Conservation (phyloP, 148 eudicot species). For the Silene conica region DNA sequence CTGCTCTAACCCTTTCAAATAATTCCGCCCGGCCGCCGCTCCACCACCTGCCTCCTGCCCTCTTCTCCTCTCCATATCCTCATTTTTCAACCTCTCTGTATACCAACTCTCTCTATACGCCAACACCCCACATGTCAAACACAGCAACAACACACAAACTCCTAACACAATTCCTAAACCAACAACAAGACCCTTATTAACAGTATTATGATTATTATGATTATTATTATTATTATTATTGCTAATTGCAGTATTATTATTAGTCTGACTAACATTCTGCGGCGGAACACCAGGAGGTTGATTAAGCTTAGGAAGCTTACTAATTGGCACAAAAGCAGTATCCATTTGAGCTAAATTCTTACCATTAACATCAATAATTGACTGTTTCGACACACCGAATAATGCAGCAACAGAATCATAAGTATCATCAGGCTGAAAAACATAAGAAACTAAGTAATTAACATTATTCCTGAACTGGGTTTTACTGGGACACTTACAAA, state of each 20-base stretch:
- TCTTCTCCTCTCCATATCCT: slow-evolving; percentile 2
- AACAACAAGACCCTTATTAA: slow-evolving; percentile 31
- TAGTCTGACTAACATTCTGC: background rate
- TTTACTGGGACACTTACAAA: too few species aligned
- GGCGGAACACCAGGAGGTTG: slow-evolving; percentile 39
- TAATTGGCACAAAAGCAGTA: slow-evolving; percentile 69
- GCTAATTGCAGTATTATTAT: slow-evolving; percentile 1
- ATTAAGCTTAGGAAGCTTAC: slow-evolving; percentile 43
- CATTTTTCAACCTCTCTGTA: slow-evolving; percentile 21
- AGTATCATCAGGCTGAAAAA: too few species aligned
- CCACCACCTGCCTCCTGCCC: slow-evolving; percentile 10
- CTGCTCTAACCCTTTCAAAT: slow-evolving; percentile 41
- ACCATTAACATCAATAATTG: slow-evolving; percentile 49
- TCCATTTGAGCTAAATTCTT: slow-evolving; percentile 22
- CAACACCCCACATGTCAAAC: slow-evolving; percentile 41
- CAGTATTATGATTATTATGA: too few species aligned
- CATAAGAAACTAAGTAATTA: too few species aligned
- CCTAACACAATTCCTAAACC: slow-evolving; percentile 68
- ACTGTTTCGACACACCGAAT: slow-evolving; percentile 29
- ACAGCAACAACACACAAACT: slow-evolving; percentile 45
- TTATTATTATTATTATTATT: too few species aligned
- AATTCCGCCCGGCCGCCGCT: slow-evolving; percentile 18
- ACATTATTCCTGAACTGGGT: too few species aligned
- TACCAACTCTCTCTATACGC: slow-evolving; percentile 31
- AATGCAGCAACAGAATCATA: too few species aligned